A percentile compares a stretch with the other conserved stretches of the same genome.
Evolutionary conservation across 345 rosid species (phyloP).

Genomic region (Camelina hispida): DNA sequence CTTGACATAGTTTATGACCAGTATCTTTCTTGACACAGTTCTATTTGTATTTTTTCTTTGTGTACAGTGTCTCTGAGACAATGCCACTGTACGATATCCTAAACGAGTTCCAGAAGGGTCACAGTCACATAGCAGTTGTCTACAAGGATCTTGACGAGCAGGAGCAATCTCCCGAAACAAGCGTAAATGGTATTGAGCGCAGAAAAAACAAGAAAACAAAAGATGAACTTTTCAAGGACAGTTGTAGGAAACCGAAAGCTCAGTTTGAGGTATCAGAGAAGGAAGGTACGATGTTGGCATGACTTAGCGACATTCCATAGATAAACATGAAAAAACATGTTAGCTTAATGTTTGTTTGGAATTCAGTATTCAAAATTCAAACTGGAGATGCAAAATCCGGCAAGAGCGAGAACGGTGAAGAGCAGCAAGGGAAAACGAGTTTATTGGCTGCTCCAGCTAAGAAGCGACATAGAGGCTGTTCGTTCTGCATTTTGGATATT

Average conservation of each 20-base stretch:
- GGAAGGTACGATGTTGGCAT: conserved; percentile 52
- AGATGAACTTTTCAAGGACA: conserved; percentile 54
- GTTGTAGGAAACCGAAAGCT: conserved; percentile 60
- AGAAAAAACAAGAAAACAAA: conserved; percentile 41
- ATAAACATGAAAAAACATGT: conserved; percentile 8
- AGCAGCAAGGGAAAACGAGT: conserved; percentile 53
- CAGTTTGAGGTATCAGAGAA: conserved; percentile 45
- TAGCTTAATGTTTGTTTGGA: conserved; percentile 7
- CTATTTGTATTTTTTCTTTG: neutral
- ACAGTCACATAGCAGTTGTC: conserved; percentile 95
- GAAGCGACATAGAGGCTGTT: conserved; percentile 89
- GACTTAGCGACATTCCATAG: neutral
- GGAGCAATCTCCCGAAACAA: conserved; percentile 46
- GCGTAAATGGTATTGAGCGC: conserved; percentile 46
- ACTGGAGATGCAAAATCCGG: conserved; percentile 45
- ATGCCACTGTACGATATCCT: conserved; percentile 93
- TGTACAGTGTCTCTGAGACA: conserved; percentile 73
- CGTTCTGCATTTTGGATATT: conserved; percentile 85
- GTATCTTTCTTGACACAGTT: neutral
- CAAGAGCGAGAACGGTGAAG: conserved; percentile 52
- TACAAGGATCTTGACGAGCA: conserved; percentile 66
- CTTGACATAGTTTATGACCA: neutral
- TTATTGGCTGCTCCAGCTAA: conserved; percentile 67
- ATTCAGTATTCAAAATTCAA: conserved; percentile 46
- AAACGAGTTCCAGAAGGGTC: conserved; percentile 96